Conservation (phyloP, 805 yeast species). For the Naumovozyma baii region DNA sequence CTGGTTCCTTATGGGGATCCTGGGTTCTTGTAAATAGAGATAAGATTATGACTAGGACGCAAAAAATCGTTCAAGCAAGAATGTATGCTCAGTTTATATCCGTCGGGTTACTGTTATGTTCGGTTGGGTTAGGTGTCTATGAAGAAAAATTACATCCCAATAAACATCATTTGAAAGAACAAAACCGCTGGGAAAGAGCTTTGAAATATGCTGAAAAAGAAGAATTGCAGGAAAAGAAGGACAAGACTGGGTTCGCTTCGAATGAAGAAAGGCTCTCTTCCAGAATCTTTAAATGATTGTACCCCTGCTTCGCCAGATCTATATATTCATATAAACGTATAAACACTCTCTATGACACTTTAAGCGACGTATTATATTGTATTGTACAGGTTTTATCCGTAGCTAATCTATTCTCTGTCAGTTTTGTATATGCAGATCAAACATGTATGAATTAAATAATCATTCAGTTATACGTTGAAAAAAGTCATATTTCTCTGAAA, state of each 20-base stretch:
- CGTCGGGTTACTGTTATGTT: conserved; percentile 57
- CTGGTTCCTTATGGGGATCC: conserved; percentile 69
- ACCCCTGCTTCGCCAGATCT: no score
- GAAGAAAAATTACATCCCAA: conserved; percentile 47
- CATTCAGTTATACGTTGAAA: no score
- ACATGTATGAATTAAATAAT: no score
- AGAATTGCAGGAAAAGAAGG: conserved; percentile 9
- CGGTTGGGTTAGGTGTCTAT: conserved; percentile 56
- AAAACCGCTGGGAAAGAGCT: conserved; percentile 41
- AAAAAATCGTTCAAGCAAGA: conserved; percentile 80
- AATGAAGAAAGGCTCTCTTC: conserved; percentile 33
- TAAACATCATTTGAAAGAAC: conserved; percentile 28
- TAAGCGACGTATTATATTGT: no score
- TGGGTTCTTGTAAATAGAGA: conserved; percentile 68
- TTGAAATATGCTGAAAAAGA: conserved; percentile 34
- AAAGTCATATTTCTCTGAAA: no score
- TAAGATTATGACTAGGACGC: conserved; percentile 62
- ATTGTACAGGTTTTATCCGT: no score
- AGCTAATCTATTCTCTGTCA: no score
- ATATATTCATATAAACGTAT: no score
- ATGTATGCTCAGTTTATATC: conserved; percentile 84
- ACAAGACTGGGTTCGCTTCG: conserved; percentile 17
- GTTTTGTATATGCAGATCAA: no score
- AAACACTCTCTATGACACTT: no score
- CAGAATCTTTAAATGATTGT: conserved; percentile 24